phyloP scores from a whole-genome alignment of 169 alveolate species.

The Miamiensis avidus region DNA sequence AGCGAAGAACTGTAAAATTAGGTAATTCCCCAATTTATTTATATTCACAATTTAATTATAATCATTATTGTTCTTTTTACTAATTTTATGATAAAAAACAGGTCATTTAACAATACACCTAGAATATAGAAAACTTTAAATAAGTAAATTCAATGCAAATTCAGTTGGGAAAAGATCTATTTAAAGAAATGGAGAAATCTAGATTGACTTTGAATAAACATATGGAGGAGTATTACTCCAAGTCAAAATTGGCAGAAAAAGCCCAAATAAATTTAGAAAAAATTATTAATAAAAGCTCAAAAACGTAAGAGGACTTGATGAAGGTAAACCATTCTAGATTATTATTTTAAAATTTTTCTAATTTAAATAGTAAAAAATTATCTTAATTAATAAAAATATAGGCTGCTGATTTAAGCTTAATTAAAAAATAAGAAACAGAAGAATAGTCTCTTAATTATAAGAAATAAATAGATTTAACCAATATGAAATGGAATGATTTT shows the following conservation, averaged over 20 bases:
- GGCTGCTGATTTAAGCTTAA: neutral
- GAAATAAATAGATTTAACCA: neutral
- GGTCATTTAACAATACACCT: neutral
- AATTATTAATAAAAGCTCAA: neutral
- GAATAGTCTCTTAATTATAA: conserved; percentile 3
- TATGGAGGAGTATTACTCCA: neutral
- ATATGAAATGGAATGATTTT: conserved; percentile 13
- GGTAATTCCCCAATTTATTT: no score
- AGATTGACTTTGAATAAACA: neutral
- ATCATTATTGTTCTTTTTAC: no score
- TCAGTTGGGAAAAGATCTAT: neutral
- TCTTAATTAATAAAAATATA: no score
- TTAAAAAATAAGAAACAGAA: conserved; percentile 6
- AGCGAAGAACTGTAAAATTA: neutral
- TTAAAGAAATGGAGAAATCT: neutral
- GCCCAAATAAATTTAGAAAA: neutral
- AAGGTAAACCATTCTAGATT: neutral
- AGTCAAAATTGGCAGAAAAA: neutral
- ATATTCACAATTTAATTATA: no score
- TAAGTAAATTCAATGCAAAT: no score
- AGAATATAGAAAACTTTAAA: neutral
- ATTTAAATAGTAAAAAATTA: no score
- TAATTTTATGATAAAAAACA: no score
- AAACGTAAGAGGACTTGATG: neutral
- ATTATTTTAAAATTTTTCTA: no score